These are phyloP conservation scores for Podospora didyma DNA, from an alignment of 495 filamentous ascomycete genomes.

Conservation along the genomic window DNA sequence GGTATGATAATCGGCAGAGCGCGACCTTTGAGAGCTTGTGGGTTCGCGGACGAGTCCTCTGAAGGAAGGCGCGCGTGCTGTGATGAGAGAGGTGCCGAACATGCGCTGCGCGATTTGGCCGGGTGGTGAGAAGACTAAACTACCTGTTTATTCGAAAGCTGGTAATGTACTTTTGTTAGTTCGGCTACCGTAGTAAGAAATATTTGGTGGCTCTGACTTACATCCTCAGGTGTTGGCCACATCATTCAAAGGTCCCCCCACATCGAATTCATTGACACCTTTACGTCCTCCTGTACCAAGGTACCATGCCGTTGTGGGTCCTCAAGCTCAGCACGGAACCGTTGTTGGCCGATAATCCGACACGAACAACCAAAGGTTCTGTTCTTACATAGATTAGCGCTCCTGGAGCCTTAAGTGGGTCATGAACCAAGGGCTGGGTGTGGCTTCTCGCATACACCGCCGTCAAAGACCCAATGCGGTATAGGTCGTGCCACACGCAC, in stretches of 20 bases:
- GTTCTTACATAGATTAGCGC: not conserved
- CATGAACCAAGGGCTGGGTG: not conserved
- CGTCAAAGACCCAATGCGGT: not conserved
- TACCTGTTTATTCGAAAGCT: too few relatives aligned
- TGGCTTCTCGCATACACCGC: not conserved
- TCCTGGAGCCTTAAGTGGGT: not conserved
- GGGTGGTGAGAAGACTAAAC: too few relatives aligned
- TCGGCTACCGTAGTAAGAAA: too few relatives aligned
- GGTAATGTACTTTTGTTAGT: too few relatives aligned
- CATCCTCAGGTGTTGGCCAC: not conserved
- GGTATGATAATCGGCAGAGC: not conserved
- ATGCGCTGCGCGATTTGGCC: too few relatives aligned
- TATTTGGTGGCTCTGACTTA: not conserved
- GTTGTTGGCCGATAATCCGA: not conserved
- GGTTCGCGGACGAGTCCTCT: too few relatives aligned
- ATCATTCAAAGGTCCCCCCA: not conserved
- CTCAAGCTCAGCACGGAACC: not conserved
- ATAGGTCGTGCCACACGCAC: constrained; percentile 6
- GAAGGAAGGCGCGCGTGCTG: too few relatives aligned
- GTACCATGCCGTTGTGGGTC: not conserved
- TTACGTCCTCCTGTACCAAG: constrained; percentile 1
- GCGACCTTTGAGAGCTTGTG: not conserved
- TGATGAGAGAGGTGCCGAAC: too few relatives aligned
- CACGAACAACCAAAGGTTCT: not conserved
- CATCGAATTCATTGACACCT: constrained; percentile 14